These are phyloP conservation scores for Yamadazyma laniorum DNA, from an alignment of 805 yeast genomes.

Conservation along the genomic window DNA sequence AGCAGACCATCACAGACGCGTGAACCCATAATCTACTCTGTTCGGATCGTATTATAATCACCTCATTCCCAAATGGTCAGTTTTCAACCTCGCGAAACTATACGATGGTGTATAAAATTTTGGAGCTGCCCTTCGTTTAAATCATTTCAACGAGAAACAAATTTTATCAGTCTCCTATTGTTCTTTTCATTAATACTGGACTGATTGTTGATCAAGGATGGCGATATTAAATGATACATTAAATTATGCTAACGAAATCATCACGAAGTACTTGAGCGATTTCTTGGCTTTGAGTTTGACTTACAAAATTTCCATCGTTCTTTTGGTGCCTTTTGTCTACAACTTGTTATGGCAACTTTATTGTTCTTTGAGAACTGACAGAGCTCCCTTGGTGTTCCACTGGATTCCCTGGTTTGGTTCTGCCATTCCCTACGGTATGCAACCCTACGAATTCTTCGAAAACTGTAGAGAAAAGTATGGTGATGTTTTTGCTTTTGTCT, in stretches of 20 bases:
- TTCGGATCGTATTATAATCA: constrained; percentile 5
- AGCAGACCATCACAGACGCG: too few species aligned
- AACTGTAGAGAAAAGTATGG: constrained; percentile 80
- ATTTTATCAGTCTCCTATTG: too few species aligned
- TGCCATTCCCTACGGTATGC: constrained; percentile 85
- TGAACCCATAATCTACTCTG: background rate
- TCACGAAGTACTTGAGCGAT: constrained; percentile 4
- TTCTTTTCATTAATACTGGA: constrained; percentile 1
- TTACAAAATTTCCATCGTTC: constrained; percentile 31
- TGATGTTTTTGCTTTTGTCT: constrained; percentile 85
- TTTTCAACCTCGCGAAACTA: constrained; percentile 4
- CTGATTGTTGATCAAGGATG: too few species aligned
- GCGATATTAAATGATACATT: constrained; percentile 21
- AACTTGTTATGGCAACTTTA: constrained; percentile 63
- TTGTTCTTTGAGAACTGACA: constrained; percentile 71
- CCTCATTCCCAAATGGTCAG: constrained; percentile 7
- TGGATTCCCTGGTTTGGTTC: constrained; percentile 97
- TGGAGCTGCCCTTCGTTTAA: constrained; percentile 3
- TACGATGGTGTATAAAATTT: constrained; percentile 8
- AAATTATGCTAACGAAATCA: constrained; percentile 2
- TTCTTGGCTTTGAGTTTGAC: constrained; percentile 26
- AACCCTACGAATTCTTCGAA: constrained; percentile 87
- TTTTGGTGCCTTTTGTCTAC: constrained; percentile 60
- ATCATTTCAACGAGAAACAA: background rate
- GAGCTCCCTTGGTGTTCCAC: constrained; percentile 88